Percentiles rank a stretch among this genome's conserved stretches.
Conservation (phyloP, 306 rosid genomes). For the Cicer cuneatum region DNA sequence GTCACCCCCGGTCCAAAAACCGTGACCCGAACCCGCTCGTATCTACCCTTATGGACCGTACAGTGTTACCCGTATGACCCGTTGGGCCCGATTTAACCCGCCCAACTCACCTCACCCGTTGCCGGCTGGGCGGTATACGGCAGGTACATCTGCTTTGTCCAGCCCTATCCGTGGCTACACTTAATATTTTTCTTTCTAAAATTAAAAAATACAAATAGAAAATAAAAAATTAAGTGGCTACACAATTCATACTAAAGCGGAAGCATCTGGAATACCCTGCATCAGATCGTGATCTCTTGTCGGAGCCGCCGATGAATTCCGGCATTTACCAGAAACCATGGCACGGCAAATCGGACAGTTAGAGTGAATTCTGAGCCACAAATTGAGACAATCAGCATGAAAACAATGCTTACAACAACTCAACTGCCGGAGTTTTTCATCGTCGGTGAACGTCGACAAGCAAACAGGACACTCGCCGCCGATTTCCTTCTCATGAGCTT, state of each 20-base stretch:
- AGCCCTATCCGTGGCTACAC: too few species aligned
- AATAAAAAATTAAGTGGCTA: not conserved
- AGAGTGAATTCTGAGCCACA: constrained; percentile 68
- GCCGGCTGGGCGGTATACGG: too few species aligned
- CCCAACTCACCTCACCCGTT: too few species aligned
- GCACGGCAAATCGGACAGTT: constrained; percentile 86
- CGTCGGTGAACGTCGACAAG: constrained; percentile 63
- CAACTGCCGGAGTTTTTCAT: constrained; percentile 69
- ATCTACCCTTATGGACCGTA: too few species aligned
- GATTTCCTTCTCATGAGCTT: constrained; percentile 51
- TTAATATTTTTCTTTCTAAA: not conserved
- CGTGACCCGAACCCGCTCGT: too few species aligned
- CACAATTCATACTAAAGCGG: constrained; percentile 53
- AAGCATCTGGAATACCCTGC: constrained; percentile 65
- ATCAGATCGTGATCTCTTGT: constrained; percentile 51
- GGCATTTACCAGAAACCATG: constrained; percentile 42
- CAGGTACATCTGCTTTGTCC: too few species aligned
- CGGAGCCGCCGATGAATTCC: constrained; percentile 4
- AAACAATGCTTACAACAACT: constrained; percentile 74
- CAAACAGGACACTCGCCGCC: constrained; percentile 84
- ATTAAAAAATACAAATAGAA: not conserved
- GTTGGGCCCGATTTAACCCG: too few species aligned
- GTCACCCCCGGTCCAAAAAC: too few species aligned
- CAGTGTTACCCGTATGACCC: too few species aligned
- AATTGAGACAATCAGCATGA: constrained; percentile 65